Evolutionary conservation across 1,139 yeast genomes (phyloP), one percentile per base, ranked within the genome.

Genomic region (Suzukiozyma palmioleophila): DNA sequence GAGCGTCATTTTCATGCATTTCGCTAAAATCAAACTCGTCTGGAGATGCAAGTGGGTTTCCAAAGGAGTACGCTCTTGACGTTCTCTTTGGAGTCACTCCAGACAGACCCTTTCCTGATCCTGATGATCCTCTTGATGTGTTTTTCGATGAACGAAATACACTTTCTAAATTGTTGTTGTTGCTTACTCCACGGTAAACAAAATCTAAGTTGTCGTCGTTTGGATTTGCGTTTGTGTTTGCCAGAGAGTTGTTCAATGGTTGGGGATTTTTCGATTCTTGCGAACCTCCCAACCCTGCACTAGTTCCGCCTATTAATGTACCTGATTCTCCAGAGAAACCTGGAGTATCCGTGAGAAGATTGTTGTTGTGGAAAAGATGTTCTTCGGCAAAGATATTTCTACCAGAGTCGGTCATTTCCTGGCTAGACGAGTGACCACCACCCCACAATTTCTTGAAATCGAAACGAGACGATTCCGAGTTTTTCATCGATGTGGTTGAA

Each of bases 121-220:
- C 14, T 39, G 44, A 39, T 11, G 46, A 39, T 25, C 47, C 50
- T 2, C 57, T 53, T 3, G 56, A 52, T 22, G 43, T 43, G 12
- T 39, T 40, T 18, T 49, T 54, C 30, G 60, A 52, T 4, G 62
- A 43, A 39, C 60, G 56, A 54, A 69, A 71, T 6, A 71, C 60
- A 1, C 73, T 61, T 42, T 69, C 75, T 26, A 70, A 56, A 45
- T 71, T 71, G 48, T 69, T 70, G 42, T 58, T 60, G 46, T 68
- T 69, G 38, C 74, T 60, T n/a, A 70, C 75, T 9, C 77, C 77
- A 35, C 77, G 59, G 51, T 71, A 71, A 38, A 59, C 66, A 43
- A 64, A 71, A 42, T 66, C 77, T 29, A 59, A 63, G 30, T 54
- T 56, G 13, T 50, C 51, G 28, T 50, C 56, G 15, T 44, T 44